Percentiles rank a stretch among this genome's conserved stretches.
These are phyloP conservation scores for Nannochloris sp. DNA, from an alignment of 139 green algal species.

Conservation along the genomic window DNA sequence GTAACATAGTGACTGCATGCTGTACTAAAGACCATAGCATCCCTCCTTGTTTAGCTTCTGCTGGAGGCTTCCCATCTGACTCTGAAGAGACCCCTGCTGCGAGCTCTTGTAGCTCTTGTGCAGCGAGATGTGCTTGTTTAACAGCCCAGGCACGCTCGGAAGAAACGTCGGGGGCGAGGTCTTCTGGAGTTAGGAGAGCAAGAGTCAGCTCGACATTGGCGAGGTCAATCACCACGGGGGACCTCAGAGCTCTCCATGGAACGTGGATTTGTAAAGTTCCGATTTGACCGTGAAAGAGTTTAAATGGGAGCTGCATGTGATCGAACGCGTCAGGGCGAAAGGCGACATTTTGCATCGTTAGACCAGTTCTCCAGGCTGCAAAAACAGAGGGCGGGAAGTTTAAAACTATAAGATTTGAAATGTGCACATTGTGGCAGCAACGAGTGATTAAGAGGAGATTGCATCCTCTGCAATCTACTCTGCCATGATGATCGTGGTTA, in stretches of 20 bases:
- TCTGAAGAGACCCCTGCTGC: background rate
- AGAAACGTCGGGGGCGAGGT: slow-evolving; percentile 23
- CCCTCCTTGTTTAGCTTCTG: background rate
- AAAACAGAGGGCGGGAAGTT: background rate
- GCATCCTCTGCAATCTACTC: no score
- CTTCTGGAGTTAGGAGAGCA: slow-evolving; percentile 11
- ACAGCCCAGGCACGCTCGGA: slow-evolving; percentile 37
- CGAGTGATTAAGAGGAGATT: no score
- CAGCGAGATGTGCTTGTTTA: slow-evolving; percentile 69
- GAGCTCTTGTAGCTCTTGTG: slow-evolving; percentile 45
- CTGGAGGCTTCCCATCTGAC: background rate
- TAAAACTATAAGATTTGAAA: background rate
- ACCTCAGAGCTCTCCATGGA: slow-evolving; percentile 32
- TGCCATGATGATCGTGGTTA: no score
- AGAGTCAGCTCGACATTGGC: slow-evolving; percentile 18
- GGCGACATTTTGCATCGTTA: slow-evolving; percentile 40
- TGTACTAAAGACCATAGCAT: slow-evolving; percentile 40
- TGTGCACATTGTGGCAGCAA: background rate
- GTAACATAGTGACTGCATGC: slow-evolving; percentile 43
- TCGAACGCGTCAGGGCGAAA: slow-evolving; percentile 46
- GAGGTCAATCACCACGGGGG: slow-evolving; percentile 33
- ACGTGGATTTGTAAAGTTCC: slow-evolving; percentile 33
- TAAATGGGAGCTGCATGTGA: slow-evolving; percentile 40
- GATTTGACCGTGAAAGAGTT: slow-evolving; percentile 26
- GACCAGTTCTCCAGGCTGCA: slow-evolving; percentile 44